These are phyloP conservation scores for Geotrichum citri-aurantii DNA, from an alignment of 1,139 yeast species.

Conservation along the genomic window DNA sequence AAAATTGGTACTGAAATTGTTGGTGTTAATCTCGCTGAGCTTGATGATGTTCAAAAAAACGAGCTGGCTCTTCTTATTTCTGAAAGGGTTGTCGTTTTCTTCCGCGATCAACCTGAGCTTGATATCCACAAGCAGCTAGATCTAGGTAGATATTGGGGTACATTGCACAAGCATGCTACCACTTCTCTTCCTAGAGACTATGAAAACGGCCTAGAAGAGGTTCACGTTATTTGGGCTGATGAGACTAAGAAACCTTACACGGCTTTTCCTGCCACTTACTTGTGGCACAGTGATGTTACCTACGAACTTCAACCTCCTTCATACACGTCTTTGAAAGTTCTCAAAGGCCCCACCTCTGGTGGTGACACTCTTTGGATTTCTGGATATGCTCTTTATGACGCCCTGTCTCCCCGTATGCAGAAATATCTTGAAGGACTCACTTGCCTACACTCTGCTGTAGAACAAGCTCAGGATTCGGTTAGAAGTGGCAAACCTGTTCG, in stretches of 20 bases:
- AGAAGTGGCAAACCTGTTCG: constrained; percentile 57
- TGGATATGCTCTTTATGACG: constrained; percentile 59
- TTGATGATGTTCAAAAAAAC: constrained; percentile 47
- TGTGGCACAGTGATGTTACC: constrained; percentile 66
- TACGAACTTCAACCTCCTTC: constrained; percentile 70
- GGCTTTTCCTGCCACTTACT: constrained; percentile 26
- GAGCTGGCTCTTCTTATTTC: constrained; percentile 61
- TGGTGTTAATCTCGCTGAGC: constrained; percentile 47
- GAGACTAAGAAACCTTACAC: constrained; percentile 29
- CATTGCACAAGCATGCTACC: constrained; percentile 67
- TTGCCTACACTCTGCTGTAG: constrained; percentile 61
- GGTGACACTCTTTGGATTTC: constrained; percentile 72
- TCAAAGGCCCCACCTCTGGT: constrained; percentile 59
- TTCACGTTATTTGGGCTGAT: constrained; percentile 11
- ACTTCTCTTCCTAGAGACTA: constrained; percentile 56
- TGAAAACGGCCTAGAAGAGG: background rate
- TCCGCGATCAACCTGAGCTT: constrained; percentile 54
- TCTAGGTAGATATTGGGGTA: constrained; percentile 61
- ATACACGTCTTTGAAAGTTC: constrained; percentile 54
- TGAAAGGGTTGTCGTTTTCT: constrained; percentile 62
- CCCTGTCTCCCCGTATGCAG: constrained; percentile 60
- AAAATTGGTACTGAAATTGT: constrained; percentile 60
- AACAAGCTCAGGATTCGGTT: constrained; percentile 56
- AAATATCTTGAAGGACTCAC: constrained; percentile 50
- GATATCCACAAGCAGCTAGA: constrained; percentile 47